These are phyloP conservation scores for Mycena vitilis DNA, from an alignment of 768 basidiomycete genomes.

Conservation along the genomic window DNA sequence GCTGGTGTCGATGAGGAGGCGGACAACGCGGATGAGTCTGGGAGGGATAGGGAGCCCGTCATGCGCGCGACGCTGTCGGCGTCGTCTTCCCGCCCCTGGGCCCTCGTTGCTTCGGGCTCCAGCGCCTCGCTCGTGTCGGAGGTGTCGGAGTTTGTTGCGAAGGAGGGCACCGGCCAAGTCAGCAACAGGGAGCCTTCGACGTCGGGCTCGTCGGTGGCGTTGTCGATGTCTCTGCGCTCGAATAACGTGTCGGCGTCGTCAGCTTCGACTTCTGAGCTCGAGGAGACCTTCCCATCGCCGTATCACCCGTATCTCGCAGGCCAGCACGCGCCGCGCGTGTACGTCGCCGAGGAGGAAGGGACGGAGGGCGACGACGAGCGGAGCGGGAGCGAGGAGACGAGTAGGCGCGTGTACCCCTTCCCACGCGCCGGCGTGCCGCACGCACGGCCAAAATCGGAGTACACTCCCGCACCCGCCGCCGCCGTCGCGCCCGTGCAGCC, in stretches of 20 bases:
- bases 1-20: background rate
- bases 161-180: too few species aligned
- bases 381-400: background rate
- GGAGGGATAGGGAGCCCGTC: constrained; percentile 20
- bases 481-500: background rate
- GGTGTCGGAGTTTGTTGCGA: background rate
- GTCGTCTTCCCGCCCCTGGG: constrained; percentile 35
- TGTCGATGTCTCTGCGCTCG: background rate
- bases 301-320: background rate
- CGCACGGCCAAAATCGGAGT: background rate
- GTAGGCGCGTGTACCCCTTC: background rate
- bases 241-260: background rate
- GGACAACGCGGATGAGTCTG: background rate
- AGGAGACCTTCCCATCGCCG: background rate
- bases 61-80: constrained; percentile 28
- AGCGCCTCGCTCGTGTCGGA: constrained; percentile 14
- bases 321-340: background rate
- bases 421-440: constrained; percentile 1
- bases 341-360: background rate
- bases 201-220: background rate
- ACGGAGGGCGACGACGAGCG: constrained; percentile 23
- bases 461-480: too few species aligned
- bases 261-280: background rate
- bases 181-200: background rate
- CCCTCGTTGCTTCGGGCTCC: constrained; percentile 27